These are phyloP conservation scores for Trypanosoma lewisi DNA, from an alignment of 208 protist genomes.

Conservation along the genomic window DNA sequence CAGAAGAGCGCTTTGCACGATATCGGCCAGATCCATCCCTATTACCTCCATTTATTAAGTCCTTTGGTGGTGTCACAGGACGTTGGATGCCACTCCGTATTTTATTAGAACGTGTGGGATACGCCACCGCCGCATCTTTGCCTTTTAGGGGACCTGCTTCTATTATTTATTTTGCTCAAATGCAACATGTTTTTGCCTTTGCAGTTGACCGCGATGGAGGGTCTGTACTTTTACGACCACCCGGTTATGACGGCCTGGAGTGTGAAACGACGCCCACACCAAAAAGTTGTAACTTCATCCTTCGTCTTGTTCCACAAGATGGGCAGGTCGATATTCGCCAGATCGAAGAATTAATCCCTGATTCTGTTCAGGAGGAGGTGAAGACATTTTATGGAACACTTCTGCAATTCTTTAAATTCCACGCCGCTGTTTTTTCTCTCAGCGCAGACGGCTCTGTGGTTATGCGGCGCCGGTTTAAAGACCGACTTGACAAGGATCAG, in stretches of 20 bases:
- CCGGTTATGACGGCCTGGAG: conserved; percentile 56
- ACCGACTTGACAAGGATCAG: conserved; percentile 55
- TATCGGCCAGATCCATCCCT: conserved; percentile 51
- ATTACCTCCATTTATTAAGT: conserved; percentile 40
- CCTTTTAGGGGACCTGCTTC: conserved; percentile 57
- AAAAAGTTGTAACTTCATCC: conserved; percentile 48
- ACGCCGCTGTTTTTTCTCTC: conserved; percentile 73
- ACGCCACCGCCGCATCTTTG: conserved; percentile 45
- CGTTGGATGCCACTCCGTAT: conserved; percentile 79
- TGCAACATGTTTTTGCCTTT: conserved; percentile 90
- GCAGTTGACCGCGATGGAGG: conserved; percentile 48
- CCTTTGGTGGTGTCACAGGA: conserved; percentile 57
- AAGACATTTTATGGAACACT: conserved; percentile 63
- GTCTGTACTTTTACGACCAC: conserved; percentile 66
- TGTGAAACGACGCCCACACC: conserved; percentile 75
- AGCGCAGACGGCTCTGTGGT: conserved; percentile 58
- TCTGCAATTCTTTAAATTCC: conserved; percentile 48
- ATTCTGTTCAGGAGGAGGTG: conserved; percentile 39
- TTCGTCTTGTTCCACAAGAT: conserved; percentile 49
- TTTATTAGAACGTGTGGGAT: conserved; percentile 60
- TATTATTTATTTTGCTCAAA: conserved; percentile 89
- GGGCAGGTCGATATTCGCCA: conserved; percentile 50
- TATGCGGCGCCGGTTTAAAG: conserved; percentile 71
- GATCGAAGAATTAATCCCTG: conserved; percentile 34
- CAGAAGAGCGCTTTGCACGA: conserved; percentile 43